Base-by-base conservation (phyloP, 345 rosid species). In the Syzygium oleosum region DNA sequence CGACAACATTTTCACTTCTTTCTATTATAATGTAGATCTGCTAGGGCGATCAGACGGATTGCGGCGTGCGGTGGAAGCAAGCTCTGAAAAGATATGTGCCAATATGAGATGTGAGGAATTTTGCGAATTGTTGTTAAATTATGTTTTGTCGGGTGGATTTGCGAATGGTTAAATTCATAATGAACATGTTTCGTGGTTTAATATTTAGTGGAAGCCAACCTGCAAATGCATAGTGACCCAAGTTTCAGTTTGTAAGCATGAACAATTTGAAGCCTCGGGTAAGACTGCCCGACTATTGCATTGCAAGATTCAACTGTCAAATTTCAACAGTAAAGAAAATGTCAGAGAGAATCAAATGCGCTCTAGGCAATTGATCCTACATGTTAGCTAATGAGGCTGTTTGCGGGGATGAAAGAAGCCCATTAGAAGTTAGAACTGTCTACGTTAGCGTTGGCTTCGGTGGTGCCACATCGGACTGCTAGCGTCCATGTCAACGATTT, bases 171-270 rank as follows among this genome's bases (percentile, higher is more conserved):
- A 41, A 51, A 11, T 51, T 41, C 19, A 83, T 22, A 43, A 13
- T 13, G 73, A 61, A n/a, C n/a, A 4, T 41, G 52, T 79, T 73
- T 59, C 6, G 34, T 91, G 86, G 88, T 93, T 95, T 46, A 95
- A 91, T 56, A 95, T 89, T 90, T 94, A 92, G 91, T 94, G 96
- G 90, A 92, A 95, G 73, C 96, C 96, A 90, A 94, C 94, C 95
- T 93, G 95, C 85, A 89, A 90, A 88, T 86, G 49, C 86, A 88
- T 21, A 87, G 61, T 86, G 49, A 59, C 43, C 52, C 52, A 53
- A 13, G 11, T 16, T 85, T 15, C 49, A 87, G 29, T 41, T 52
- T 25, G 21, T 41, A 84, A 86, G 63, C 85, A 90, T 9, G 43
- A 51, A 90, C 73, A 86, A n/a, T 84, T 46, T 23, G 59, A 9